Base-by-base conservation (phyloP, 1,139 yeast genomes). In the Taiozyma onychis region DNA sequence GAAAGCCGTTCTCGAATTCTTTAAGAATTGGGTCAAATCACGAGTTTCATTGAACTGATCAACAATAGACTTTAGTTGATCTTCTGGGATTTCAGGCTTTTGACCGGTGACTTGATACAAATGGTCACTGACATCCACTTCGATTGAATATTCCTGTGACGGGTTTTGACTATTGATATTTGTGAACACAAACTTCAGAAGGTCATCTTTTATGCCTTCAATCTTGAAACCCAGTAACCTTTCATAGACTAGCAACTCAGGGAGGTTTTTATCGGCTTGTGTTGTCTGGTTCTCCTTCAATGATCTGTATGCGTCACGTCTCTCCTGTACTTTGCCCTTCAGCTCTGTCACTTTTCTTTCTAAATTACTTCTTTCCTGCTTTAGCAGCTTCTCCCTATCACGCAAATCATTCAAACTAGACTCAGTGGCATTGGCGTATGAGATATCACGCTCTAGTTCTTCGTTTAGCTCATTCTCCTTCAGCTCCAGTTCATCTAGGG, bases 161-260 rank as follows among this genome's bases (percentile, higher is more conserved):
- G 67, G 61, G 50, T 76, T 65, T 39, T 68, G 63, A 14, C 74
- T 66, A 49, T 74, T 77, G n/a, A 78, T 64, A 54, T 77, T 76
- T 28, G 57, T 63, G 53, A 78, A 78, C 3, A 64, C 62, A 51
- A 78, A 74, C 48, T 63, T 62, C 39, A 78, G 60, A 13, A 69
- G 51, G 48, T 74, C 75, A 10, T 66, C 67, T 3, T 66, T 61
- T 3, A 73, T 52, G 6, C 76, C 79, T 45, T 72, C 74, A 39
- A 78, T 70, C 45, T 64, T 68, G 46, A 78, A 60, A 1, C 83
- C 83, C 47, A 77, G 64, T 51, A 76, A 71, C 47, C 66, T 64
- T 51, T 77, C 81, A 55, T 68, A 76, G 48, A 73, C 69, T 14
- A 57, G 11, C 5, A 55, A 47, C 39, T 68, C 59, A 22, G 77